A percentile compares a stretch with the other conserved stretches of the same genome.
Evolutionary conservation across 306 rosid genomes (phyloP).

Genomic region (Trichosanthes cucumerina): DNA sequence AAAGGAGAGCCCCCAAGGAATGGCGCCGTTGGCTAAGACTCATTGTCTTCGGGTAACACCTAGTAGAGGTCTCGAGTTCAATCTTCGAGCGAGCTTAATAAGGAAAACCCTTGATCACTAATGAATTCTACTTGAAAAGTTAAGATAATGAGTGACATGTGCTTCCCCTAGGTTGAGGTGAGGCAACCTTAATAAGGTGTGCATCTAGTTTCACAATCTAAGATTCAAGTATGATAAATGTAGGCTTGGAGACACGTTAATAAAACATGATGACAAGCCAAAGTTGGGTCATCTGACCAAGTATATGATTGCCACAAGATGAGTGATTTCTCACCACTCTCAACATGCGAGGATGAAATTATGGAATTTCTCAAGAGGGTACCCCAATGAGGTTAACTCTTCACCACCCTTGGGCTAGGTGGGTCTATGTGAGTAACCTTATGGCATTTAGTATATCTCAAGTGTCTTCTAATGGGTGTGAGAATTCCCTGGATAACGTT

Average conservation of each 20-base stretch:
- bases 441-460: neutral
- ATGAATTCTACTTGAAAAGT: neutral
- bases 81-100: neutral
- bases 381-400: too few relatives aligned
- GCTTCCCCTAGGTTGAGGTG: neutral
- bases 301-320: neutral
- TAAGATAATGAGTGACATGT: neutral
- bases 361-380: too few relatives aligned
- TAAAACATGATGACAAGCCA: neutral
- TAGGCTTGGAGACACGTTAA: neutral
- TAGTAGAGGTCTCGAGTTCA: neutral
- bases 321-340: too few relatives aligned
- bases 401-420: too few relatives aligned
- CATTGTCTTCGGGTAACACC: too few relatives aligned
- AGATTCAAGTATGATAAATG: neutral
- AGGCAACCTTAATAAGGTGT: neutral
- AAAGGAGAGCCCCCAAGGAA: too few relatives aligned
- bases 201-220: neutral
- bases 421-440: too few relatives aligned
- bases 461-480: neutral
- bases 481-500: neutral
- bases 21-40: too few relatives aligned
- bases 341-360: too few relatives aligned
- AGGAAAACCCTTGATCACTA: neutral
- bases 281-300: neutral